phyloP scores from a whole-genome alignment of 1,139 yeast genomes.

The Pichia sp. region DNA sequence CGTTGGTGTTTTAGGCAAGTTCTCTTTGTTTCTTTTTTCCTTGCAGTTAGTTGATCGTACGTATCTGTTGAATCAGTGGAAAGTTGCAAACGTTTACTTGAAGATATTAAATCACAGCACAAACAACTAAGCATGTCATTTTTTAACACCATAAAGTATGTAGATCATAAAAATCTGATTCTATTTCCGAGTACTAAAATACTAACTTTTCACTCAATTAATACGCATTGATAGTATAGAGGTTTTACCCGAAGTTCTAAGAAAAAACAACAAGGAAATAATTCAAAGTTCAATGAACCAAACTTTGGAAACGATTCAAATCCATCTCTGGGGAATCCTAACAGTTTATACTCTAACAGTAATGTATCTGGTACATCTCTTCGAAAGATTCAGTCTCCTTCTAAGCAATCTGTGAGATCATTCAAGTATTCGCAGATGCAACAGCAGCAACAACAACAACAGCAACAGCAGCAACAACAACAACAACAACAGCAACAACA shows the following conservation, averaged over 20 bases:
- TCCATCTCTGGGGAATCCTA: slow-evolving; percentile 22
- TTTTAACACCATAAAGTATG: slow-evolving; percentile 42
- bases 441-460: slow-evolving; percentile 36
- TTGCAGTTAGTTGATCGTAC: not conserved
- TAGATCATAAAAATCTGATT: slow-evolving; percentile 5
- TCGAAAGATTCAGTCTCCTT: slow-evolving; percentile 33
- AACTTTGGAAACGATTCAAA: slow-evolving; percentile 28
- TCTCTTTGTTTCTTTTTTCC: not conserved
- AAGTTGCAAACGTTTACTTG: not conserved
- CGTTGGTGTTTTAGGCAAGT: slow-evolving; percentile 1
- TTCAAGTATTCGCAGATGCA: slow-evolving; percentile 22
- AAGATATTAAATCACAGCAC: too few relatives aligned
- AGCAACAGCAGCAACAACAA: slow-evolving; percentile 34
- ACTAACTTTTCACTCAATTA: slow-evolving; percentile 7
- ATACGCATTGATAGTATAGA: slow-evolving; percentile 31
- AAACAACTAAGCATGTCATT: slow-evolving; percentile 36
- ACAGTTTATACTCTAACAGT: slow-evolving; percentile 32
- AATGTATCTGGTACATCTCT: slow-evolving; percentile 35
- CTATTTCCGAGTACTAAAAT: not conserved
- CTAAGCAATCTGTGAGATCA: slow-evolving; percentile 32
- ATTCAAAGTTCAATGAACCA: slow-evolving; percentile 25
- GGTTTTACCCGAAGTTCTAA: slow-evolving; percentile 60
- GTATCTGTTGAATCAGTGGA: not conserved
- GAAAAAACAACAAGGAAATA: slow-evolving; percentile 36
- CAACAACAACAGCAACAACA: slow-evolving; percentile 26